phyloP scores from a whole-genome alignment of 2,329 filamentous ascomycete genomes.

The Escovopsis sp. region DNA sequence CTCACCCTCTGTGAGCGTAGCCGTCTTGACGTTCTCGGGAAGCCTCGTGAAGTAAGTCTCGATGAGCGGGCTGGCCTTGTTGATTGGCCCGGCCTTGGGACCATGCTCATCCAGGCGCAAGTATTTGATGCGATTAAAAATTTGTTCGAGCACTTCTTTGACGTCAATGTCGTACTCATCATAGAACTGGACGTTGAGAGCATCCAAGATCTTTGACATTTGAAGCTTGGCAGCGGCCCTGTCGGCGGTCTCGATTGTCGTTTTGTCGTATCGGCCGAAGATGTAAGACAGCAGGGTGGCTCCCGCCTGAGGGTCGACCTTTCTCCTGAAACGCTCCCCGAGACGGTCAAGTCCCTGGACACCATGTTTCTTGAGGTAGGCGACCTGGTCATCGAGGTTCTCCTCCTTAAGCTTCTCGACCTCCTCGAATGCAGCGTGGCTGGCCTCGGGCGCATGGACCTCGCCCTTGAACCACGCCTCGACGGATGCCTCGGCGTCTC shows the following conservation, averaged over 20 bases:
- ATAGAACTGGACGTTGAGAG: conserved; percentile 78
- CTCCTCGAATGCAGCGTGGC: conserved; percentile 2
- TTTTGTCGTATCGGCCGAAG: conserved; percentile 46
- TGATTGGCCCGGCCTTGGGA: conserved; percentile 70
- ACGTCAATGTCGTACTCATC: conserved; percentile 79
- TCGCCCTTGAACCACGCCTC: conserved; percentile 55
- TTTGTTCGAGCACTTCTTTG: conserved; percentile 70
- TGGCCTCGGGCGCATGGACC: conserved; percentile 35
- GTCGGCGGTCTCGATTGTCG: conserved; percentile 27
- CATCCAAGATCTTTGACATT: conserved; percentile 54
- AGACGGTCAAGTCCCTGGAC: conserved; percentile 58
- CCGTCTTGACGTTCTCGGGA: conserved; percentile 61
- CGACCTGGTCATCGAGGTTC: conserved; percentile 34
- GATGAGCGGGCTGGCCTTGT: conserved; percentile 62
- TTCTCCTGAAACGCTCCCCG: conserved; percentile 63
- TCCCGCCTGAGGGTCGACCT: conserved; percentile 51
- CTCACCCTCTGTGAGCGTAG: conserved; percentile 59
- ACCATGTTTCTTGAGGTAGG: conserved; percentile 53
- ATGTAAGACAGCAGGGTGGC: conserved; percentile 35
- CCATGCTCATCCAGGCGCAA: conserved; percentile 84
- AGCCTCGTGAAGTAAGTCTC: conserved; percentile 92
- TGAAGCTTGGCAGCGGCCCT: conserved; percentile 35
- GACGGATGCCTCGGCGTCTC: conserved; percentile 51
- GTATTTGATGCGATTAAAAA: conserved; percentile 93
- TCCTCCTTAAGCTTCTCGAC: conserved; percentile 33